Percentiles rank a stretch among this genome's conserved stretches.
Evolutionary conservation across 129 eudicot genomes (phyloP).

Genomic region (Sambucus nigra): DNA sequence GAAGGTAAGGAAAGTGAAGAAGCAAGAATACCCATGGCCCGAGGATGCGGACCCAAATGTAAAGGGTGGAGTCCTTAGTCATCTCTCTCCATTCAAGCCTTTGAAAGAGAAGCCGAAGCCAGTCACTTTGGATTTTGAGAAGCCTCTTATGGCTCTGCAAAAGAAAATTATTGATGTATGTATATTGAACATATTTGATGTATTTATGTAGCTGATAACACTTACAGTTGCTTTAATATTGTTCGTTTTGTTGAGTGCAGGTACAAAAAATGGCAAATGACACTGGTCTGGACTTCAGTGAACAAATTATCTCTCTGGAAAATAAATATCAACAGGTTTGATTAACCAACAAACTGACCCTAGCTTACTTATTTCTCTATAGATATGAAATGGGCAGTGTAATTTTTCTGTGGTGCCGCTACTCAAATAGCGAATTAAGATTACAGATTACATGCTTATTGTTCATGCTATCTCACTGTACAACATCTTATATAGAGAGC

Average conservation of each 20-base stretch:
- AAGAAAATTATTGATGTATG: slow-evolving; percentile 70
- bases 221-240: background rate
- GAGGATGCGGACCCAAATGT: slow-evolving; percentile 70
- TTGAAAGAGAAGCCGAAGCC: slow-evolving; percentile 75
- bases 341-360: background rate
- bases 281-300: slow-evolving; percentile 81
- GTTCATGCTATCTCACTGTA: background rate
- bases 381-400: background rate
- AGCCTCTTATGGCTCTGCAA: slow-evolving; percentile 73
- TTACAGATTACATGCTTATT: background rate
- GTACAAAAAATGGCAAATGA: slow-evolving; percentile 91
- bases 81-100: slow-evolving; percentile 80
- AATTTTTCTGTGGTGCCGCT: background rate
- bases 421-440: background rate
- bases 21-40: slow-evolving; percentile 83
- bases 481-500: background rate
- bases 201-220: slow-evolving; percentile 2
- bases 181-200: background rate
- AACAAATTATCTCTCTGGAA: slow-evolving; percentile 59
- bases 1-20: slow-evolving; percentile 49
- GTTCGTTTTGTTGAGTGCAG: slow-evolving; percentile 29
- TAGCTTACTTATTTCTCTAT: background rate
- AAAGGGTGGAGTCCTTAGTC: slow-evolving; percentile 81
- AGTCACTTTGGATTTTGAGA: slow-evolving; percentile 81
- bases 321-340: slow-evolving; percentile 76